A percentile compares a stretch with the other conserved stretches of the same genome.
Conservation (phyloP, 768 basidiomycete species). For the Russula earlei region DNA sequence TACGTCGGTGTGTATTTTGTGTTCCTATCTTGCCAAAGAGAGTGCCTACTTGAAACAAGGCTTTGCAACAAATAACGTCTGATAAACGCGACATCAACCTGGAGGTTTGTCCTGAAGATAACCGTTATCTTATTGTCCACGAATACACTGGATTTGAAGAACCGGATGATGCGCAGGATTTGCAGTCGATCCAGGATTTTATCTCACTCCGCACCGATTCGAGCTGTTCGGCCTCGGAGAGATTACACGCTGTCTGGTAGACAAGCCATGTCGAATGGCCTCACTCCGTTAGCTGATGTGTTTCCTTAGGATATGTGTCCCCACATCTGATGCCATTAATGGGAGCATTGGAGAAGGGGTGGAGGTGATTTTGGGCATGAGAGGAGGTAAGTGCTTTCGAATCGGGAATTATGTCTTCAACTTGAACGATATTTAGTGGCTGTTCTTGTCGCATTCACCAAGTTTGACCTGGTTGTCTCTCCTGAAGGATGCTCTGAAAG, state of each 20-base stretch:
- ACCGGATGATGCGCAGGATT: not conserved
- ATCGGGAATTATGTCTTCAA: not conserved
- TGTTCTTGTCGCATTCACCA: not conserved
- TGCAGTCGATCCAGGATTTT: conserved; percentile 1
- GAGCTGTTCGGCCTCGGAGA: not conserved
- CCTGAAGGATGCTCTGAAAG: no score
- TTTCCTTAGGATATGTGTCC: conserved; percentile 1
- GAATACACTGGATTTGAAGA: not conserved
- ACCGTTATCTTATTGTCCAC: not conserved
- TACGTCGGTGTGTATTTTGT: not conserved
- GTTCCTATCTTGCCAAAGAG: not conserved
- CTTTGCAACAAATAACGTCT: not conserved
- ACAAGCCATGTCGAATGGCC: not conserved
- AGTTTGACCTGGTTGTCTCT: not conserved
- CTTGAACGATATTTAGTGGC: not conserved
- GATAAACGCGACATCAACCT: not conserved
- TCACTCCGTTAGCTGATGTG: not conserved
- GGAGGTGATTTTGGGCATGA: not conserved
- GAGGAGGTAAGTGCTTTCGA: not conserved
- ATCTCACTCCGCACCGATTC: not conserved
- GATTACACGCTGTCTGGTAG: conserved; percentile 7
- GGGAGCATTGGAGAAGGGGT: not conserved
- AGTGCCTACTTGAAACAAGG: not conserved
- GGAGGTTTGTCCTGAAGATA: not conserved
- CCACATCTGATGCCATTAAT: not conserved